phyloP scores from a whole-genome alignment of 176 grass and related monocot genomes.

The Pontederia paniculata region DNA sequence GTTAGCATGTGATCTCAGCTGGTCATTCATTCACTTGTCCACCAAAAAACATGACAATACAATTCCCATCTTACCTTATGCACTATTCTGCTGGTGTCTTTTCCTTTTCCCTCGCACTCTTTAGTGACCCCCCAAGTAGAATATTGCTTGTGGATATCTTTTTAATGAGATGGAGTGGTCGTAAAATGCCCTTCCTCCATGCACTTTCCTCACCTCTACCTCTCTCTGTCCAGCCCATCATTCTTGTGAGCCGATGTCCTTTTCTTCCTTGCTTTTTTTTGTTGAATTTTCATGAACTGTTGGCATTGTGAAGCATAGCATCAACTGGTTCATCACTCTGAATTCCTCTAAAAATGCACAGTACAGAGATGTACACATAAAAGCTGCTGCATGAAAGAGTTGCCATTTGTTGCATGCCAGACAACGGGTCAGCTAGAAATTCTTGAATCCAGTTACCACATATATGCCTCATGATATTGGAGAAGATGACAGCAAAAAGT shows the following conservation, averaged over 20 bases:
- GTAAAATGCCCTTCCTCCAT: slow-evolving; percentile 2
- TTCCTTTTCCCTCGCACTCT: neutral
- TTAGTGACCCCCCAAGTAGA: slow-evolving; percentile 1
- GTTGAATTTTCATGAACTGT: neutral
- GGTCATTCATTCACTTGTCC: slow-evolving; percentile 5
- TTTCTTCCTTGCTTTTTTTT: slow-evolving; percentile 5
- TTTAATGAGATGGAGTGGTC: neutral
- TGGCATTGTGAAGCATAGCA: slow-evolving; percentile 2
- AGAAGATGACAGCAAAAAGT: too few relatives aligned
- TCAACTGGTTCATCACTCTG: neutral
- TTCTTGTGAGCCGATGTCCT: slow-evolving; percentile 4
- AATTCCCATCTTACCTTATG: neutral
- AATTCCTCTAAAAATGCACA: neutral
- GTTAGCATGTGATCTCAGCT: too few relatives aligned
- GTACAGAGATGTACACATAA: too few relatives aligned
- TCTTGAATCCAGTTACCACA: too few relatives aligned
- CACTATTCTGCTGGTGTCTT: slow-evolving; percentile 4
- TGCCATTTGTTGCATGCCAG: too few relatives aligned
- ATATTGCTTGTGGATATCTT: slow-evolving; percentile 1
- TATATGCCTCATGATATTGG: too few relatives aligned
- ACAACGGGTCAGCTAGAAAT: too few relatives aligned
- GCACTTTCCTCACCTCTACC: neutral
- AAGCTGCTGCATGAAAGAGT: too few relatives aligned
- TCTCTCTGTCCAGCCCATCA: slow-evolving; percentile 3
- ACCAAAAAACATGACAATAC: slow-evolving; percentile 14